These are phyloP conservation scores for Cyberlindnera maritima DNA, from an alignment of 805 yeast genomes.

Conservation along the genomic window DNA sequence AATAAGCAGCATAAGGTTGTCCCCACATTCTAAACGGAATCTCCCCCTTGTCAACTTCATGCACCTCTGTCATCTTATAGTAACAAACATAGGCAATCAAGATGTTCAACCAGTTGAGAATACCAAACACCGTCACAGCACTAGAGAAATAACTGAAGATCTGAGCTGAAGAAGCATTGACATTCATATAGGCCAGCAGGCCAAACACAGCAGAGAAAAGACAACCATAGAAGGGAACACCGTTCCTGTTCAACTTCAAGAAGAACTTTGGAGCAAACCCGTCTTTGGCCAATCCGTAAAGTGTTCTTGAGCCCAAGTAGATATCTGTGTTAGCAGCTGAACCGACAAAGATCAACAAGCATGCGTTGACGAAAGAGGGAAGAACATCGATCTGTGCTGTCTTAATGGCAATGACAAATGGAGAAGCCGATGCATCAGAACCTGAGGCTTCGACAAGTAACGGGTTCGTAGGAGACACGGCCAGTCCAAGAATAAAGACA, in stretches of 20 bases:
- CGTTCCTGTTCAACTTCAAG: conserved; percentile 59
- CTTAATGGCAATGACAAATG: conserved; percentile 77
- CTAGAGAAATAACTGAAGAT: conserved; percentile 69
- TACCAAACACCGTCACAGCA: conserved; percentile 72
- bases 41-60: conserved; percentile 52
- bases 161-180: conserved; percentile 49
- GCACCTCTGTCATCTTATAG: conserved; percentile 59
- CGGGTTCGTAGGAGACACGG: conserved; percentile 57
- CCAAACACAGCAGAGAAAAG: conserved; percentile 47
- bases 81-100: conserved; percentile 63
- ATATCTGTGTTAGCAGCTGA: conserved; percentile 79
- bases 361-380: conserved; percentile 73
- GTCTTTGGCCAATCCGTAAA: conserved; percentile 66
- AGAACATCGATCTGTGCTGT: conserved; percentile 62
- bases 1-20: conserved; percentile 63
- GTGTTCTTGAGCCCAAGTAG: conserved; percentile 70
- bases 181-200: conserved; percentile 66
- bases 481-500: conserved; percentile 61
- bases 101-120: conserved; percentile 71
- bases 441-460: conserved; percentile 40
- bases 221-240: conserved; percentile 65
- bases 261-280: conserved; percentile 70
- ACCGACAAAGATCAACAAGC: conserved; percentile 69
- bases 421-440: conserved; percentile 67
- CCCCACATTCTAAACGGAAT: conserved; percentile 52